phyloP scores from a whole-genome alignment of 2,329 filamentous ascomycete species.

The Podosphaera fusca region DNA sequence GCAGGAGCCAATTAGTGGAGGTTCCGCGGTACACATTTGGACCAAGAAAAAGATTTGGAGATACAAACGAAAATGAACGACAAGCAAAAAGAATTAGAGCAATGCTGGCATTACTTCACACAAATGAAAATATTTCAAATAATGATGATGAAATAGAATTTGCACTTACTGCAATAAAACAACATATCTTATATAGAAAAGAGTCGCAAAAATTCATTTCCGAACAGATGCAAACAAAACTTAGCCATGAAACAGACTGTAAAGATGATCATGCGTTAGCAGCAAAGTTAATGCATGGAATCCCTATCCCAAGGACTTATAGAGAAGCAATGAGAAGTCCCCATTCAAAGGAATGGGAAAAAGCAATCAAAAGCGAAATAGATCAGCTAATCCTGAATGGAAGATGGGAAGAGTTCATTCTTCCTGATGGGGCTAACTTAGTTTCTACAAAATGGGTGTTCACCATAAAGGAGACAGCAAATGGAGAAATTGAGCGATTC shows the following conservation, averaged over 20 bases:
- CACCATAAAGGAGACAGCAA: background rate
- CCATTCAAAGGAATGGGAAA: background rate
- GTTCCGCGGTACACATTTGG: background rate
- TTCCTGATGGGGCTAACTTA: background rate
- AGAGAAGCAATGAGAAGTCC: background rate
- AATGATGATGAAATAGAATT: background rate
- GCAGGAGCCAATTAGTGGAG: too few relatives aligned
- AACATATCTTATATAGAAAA: background rate
- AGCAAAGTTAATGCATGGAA: background rate
- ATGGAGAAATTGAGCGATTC: background rate
- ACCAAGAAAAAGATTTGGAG: background rate
- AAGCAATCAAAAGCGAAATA: background rate
- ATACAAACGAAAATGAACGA: background rate
- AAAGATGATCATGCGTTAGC: background rate
- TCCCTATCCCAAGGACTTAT: background rate
- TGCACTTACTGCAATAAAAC: background rate
- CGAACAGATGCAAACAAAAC: background rate
- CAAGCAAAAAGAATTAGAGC: background rate
- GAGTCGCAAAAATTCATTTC: background rate
- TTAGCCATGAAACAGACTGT: background rate
- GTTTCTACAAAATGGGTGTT: conserved; percentile 1
- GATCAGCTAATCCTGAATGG: background rate
- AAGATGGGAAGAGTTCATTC: background rate
- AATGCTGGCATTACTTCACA: background rate
- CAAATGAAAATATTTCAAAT: background rate